Percentiles rank a stretch among this genome's conserved stretches.
phyloP scores from a whole-genome alignment of 202 grass and related monocot genomes.

The Brachypodium distachyon region DNA sequence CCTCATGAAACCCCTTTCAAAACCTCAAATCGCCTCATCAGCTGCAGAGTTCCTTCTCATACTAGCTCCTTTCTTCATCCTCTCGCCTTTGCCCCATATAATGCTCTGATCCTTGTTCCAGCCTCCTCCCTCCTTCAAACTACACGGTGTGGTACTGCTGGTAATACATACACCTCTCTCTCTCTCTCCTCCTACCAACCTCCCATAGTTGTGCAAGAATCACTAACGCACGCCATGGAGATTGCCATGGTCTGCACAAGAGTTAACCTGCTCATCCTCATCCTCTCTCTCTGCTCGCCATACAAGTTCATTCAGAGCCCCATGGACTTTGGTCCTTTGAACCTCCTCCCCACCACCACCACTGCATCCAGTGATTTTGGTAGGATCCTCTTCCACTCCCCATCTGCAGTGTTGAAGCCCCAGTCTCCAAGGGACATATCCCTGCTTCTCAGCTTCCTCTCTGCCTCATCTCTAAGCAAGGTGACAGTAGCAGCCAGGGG shows the following conservation, averaged over 20 bases:
- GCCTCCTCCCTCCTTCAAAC: conserved; percentile 9
- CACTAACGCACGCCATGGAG: conserved; percentile 45
- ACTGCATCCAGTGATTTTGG: conserved; percentile 72
- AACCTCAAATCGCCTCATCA: conserved; percentile 42
- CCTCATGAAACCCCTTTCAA: conserved; percentile 48
- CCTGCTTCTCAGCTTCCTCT: conserved; percentile 72
- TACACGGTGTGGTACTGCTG: conserved; percentile 24
- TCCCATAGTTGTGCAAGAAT: conserved; percentile 26
- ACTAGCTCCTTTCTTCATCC: conserved; percentile 25
- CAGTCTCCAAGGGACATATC: conserved; percentile 74
- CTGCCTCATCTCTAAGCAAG: conserved; percentile 59
- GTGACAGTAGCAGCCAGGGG: conserved; percentile 85
- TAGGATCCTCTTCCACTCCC: conserved; percentile 75
- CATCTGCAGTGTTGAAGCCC: conserved; percentile 72
- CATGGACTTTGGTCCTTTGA: conserved; percentile 78
- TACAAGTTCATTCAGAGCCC: conserved; percentile 98
- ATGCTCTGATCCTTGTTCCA: conserved; percentile 18
- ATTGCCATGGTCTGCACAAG: conserved; percentile 63
- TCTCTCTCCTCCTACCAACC: conserved; percentile 3
- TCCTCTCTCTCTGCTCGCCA: conserved; percentile 63
- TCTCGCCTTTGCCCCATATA: conserved; percentile 33
- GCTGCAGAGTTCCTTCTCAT: conserved; percentile 33
- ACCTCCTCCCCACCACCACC: conserved; percentile 58
- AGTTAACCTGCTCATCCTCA: conserved; percentile 62
- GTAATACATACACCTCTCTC: conserved; percentile 8